phyloP scores from a whole-genome alignment of 495 filamentous ascomycete genomes.

The Trichoderma parareesei region DNA sequence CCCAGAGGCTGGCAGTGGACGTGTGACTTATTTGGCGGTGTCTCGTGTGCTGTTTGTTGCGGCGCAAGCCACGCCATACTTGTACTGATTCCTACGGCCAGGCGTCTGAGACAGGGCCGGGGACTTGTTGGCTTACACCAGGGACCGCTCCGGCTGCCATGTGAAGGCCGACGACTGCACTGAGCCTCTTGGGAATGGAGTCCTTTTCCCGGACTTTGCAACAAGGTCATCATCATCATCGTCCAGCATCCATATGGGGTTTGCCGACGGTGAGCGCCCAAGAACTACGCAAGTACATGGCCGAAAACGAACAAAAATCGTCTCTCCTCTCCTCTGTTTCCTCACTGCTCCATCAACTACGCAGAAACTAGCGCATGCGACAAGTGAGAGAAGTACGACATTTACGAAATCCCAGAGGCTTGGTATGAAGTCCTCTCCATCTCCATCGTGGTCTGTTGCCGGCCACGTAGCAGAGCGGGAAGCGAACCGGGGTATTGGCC shows the following conservation, averaged over 20 bases:
- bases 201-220: neutral
- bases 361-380: neutral
- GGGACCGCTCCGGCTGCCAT: neutral
- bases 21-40: neutral
- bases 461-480: slow-evolving; percentile 8
- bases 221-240: neutral
- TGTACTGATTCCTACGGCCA: neutral
- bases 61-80: neutral
- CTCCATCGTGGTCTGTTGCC: neutral
- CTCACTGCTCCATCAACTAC: neutral
- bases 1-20: neutral
- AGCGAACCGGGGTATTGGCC: neutral
- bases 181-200: neutral
- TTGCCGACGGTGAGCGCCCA: slow-evolving; percentile 6
- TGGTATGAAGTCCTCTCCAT: neutral
- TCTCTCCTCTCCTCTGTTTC: neutral
- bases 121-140: neutral
- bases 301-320: slow-evolving; percentile 2
- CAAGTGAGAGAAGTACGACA: neutral
- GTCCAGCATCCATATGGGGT: slow-evolving; percentile 4
- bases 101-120: neutral
- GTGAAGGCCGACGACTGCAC: neutral
- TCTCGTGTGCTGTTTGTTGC: neutral
- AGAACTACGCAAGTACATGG: neutral
- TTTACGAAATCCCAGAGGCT: neutral